Conservation (phyloP, 768 basidiomycete species). For the Strobilomyces dryophilus region DNA sequence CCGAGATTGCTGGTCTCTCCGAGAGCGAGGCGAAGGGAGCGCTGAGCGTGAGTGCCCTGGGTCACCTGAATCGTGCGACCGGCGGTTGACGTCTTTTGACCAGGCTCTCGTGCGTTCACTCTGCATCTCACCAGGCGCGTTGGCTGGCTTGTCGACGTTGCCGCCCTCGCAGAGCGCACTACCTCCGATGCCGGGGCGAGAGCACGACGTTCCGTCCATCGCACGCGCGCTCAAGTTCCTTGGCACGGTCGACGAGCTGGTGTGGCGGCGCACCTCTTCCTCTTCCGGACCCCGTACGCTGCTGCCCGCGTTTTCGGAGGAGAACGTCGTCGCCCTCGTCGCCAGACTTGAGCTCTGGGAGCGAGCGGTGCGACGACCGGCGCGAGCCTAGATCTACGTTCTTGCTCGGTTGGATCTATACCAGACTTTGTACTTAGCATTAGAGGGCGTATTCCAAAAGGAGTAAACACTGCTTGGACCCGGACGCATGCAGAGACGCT, state of each 20-base stretch:
- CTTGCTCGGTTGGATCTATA: too few species aligned
- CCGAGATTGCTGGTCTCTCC: constrained; percentile 18
- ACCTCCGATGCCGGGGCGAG: not conserved
- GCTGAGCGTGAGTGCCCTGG: constrained; percentile 16
- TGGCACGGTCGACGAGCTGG: constrained; percentile 23
- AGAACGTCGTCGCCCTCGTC: constrained; percentile 20
- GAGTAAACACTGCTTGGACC: constrained; percentile 1
- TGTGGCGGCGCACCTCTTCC: constrained; percentile 22
- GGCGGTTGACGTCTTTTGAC: not conserved
- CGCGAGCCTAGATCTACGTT: constrained; percentile 6
- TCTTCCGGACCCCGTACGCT: constrained; percentile 8
- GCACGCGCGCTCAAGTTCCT: constrained; percentile 24
- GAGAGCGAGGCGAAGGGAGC: constrained; percentile 21
- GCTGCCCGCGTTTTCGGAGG: constrained; percentile 21
- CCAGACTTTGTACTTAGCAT: too few species aligned
- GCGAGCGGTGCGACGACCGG: constrained; percentile 18
- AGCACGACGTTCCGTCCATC: constrained; percentile 21
- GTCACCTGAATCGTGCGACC: not conserved
- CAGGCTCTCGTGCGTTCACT: constrained; percentile 13
- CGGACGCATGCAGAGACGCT: constrained; percentile 20
- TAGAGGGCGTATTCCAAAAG: constrained; percentile 1
- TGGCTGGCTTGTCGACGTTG: not conserved
- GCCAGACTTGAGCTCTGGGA: constrained; percentile 30
- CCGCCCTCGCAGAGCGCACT: not conserved
- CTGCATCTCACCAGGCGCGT: constrained; percentile 7